Evolutionary conservation across 768 basidiomycete species (phyloP).

Genomic region (Trametes coccinea): DNA sequence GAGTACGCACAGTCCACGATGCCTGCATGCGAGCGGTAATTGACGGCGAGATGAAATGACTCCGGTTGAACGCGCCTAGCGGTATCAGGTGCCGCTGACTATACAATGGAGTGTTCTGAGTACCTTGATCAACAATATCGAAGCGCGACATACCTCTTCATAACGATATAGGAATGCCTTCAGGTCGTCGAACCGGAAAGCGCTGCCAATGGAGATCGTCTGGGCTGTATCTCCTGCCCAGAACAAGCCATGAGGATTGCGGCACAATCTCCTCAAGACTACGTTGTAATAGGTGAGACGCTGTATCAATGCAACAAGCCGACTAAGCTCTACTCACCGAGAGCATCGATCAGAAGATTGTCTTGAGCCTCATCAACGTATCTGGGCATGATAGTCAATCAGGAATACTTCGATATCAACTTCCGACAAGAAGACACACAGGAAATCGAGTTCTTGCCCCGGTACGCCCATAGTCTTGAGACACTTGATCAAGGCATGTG

Average conservation of each 20-base stretch:
- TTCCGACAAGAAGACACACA: conserved; percentile 40
- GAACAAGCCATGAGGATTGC: conserved; percentile 65
- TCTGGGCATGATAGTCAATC: conserved; percentile 25
- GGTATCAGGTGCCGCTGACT: neutral
- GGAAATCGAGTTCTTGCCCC: conserved; percentile 50
- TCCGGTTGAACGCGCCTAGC: conserved; percentile 24
- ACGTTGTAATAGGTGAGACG: neutral
- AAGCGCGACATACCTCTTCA: conserved; percentile 45
- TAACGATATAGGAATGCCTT: conserved; percentile 65
- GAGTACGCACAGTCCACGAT: conserved; percentile 73
- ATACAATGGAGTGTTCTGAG: neutral
- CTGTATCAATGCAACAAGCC: neutral
- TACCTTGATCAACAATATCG: too few relatives aligned
- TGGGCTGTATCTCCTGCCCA: conserved; percentile 85
- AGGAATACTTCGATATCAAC: neutral
- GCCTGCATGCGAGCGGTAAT: conserved; percentile 73
- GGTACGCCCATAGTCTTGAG: conserved; percentile 35
- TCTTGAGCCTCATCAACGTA: conserved; percentile 74
- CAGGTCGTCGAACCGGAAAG: conserved; percentile 70
- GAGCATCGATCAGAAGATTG: conserved; percentile 63
- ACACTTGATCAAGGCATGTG: conserved; percentile 8
- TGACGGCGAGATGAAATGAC: conserved; percentile 59
- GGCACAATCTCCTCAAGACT: conserved; percentile 67
- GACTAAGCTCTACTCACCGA: conserved; percentile 35
- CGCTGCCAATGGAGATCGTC: conserved; percentile 71